Base-by-base conservation (phyloP, 345 rosid genomes). In the Citrus sp. region DNA sequence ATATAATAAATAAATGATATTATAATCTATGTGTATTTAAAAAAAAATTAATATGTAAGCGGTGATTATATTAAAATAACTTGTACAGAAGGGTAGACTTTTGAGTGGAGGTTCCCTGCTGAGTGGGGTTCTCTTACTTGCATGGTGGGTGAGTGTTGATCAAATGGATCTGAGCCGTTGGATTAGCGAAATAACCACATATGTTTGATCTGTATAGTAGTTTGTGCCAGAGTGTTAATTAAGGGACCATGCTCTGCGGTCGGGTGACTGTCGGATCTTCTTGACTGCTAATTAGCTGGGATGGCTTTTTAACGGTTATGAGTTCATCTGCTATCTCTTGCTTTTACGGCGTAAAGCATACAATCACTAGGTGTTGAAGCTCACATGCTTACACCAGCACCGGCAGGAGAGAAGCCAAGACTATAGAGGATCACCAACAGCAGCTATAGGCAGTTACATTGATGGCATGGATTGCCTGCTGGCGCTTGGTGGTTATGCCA, bases 181-280 rank as follows among this genome's bases (percentile, higher is more conserved):
- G 89, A 86, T 85, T 73, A 62, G 37, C 54, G 34, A n/a, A 55
- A 64, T 13, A 10, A 46, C 10, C n/a, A 40, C 37, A 64, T 10
- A 27, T 24, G 63, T 10, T 9, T 22, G 56, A 54, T 38, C 35
- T 18, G 66, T 59, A 63, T 51, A 49, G 81, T 58, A 55, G 81
- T 40, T 28, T 72, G 70, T 74, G 90, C 78, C 86, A 82, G 86
- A 60, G 87, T 81, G 87, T 86, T 80, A 46, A 75, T 81, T 73
- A 70, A 63, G 76, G 76, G 22, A 60, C 78, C 93, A 85, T 82
- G 82, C 86, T 67, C 81, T 37, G 56, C 72, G 84, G 93, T 88
- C 88, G 90, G 87, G 79, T 72, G n/a, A 79, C 13, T 86, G 98
- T 87, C 87, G 87, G 94, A 89, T 88, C 85, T 79, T 3, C 40